phyloP scores from a whole-genome alignment of 352 stramenopile genomes.

The Paralagenidium karlingii region DNA sequence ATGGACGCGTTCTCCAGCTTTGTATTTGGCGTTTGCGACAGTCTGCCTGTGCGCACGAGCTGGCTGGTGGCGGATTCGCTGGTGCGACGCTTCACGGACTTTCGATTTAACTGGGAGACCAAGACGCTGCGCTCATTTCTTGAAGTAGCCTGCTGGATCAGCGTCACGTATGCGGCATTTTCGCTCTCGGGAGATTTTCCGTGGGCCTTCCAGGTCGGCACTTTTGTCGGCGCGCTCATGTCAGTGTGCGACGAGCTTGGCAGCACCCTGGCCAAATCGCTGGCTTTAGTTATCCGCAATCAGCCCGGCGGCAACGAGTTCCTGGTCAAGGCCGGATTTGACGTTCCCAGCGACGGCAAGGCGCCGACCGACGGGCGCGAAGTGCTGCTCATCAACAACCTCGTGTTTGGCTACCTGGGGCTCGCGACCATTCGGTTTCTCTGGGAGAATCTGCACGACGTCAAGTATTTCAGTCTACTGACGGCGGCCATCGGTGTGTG shows the following conservation, averaged over 20 bases:
- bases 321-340: slow-evolving; percentile 48
- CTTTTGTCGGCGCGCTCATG: slow-evolving; percentile 66
- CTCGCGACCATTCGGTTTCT: slow-evolving; percentile 47
- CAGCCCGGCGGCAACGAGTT: slow-evolving; percentile 40
- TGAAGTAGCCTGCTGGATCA: slow-evolving; percentile 58
- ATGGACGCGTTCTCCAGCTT: slow-evolving; percentile 34
- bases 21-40: slow-evolving; percentile 44
- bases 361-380: slow-evolving; percentile 51
- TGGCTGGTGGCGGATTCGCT: slow-evolving; percentile 28
- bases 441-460: slow-evolving; percentile 51
- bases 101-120: slow-evolving; percentile 63
- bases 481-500: slow-evolving; percentile 48
- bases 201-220: slow-evolving; percentile 50
- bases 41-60: slow-evolving; percentile 34
- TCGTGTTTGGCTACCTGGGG: slow-evolving; percentile 64
- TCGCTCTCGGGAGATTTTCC: slow-evolving; percentile 45
- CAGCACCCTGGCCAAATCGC: slow-evolving; percentile 43
- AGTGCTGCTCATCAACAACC: slow-evolving; percentile 58
- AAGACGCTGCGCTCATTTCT: slow-evolving; percentile 79
- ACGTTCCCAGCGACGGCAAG: slow-evolving; percentile 57
- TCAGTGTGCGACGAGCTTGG: slow-evolving; percentile 69
- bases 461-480: slow-evolving; percentile 59
- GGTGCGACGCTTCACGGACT: slow-evolving; percentile 56
- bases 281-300: slow-evolving; percentile 59
- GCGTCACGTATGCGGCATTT: slow-evolving; percentile 49